Conservation (phyloP, 2,329 filamentous ascomycete genomes). For the Emericellopsis atlantica region DNA sequence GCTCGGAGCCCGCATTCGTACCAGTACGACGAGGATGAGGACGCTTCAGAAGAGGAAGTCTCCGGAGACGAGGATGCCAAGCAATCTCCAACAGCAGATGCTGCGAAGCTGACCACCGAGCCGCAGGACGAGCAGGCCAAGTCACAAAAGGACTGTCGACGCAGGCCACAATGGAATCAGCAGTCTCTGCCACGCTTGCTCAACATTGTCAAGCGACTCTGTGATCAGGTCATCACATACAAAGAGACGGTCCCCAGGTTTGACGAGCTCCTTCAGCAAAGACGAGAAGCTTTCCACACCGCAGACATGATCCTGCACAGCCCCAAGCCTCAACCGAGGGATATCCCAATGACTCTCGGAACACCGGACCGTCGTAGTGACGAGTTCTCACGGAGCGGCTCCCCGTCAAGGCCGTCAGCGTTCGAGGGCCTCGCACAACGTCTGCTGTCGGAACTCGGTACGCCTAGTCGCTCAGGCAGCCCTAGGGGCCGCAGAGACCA, state of each 20-base stretch:
- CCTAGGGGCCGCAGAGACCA: conserved; percentile 38
- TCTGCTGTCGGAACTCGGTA: conserved; percentile 45
- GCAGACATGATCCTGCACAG: conserved; percentile 35
- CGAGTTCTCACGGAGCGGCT: conserved; percentile 29
- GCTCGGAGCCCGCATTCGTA: conserved; percentile 57
- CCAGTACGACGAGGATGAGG: conserved; percentile 23
- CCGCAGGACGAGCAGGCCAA: conserved; percentile 23
- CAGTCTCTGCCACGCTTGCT: conserved; percentile 41
- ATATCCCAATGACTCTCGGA: conserved; percentile 15
- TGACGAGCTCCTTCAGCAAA: conserved; percentile 56
- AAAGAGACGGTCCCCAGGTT: conserved; percentile 56
- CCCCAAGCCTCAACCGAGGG: conserved; percentile 13
- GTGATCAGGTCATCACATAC: conserved; percentile 50
- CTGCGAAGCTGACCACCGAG: not conserved
- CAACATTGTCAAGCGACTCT: conserved; percentile 43
- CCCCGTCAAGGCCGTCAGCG: conserved; percentile 39
- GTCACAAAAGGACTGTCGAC: conserved; percentile 36
- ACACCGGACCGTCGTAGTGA: conserved; percentile 31
- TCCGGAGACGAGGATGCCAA: not conserved
- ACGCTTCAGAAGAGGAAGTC: conserved; percentile 1
- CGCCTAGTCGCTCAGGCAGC: conserved; percentile 35
- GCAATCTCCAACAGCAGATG: too few relatives aligned
- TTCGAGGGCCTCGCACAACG: conserved; percentile 52
- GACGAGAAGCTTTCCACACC: conserved; percentile 50
- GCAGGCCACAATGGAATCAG: conserved; percentile 38